Percentiles rank a stretch among this genome's conserved stretches.
These are phyloP conservation scores for Talaromyces sp. DNA, from an alignment of 2,329 filamentous ascomycete species.

Conservation along the genomic window DNA sequence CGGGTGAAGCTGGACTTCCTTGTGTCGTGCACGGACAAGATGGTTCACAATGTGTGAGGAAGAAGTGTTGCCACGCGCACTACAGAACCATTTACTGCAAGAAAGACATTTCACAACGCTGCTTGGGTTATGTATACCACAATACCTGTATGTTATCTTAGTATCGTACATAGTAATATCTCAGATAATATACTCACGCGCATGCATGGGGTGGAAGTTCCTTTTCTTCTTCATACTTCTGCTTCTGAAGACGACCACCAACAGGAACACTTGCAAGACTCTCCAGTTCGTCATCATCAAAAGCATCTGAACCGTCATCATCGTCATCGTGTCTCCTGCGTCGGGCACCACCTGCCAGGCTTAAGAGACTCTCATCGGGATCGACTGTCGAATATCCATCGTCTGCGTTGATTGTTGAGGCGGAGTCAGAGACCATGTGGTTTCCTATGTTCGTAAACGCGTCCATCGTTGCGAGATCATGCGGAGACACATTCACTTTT, in stretches of 20 bases:
- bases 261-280: conserved; percentile 77
- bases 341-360: conserved; percentile 51
- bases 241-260: conserved; percentile 65
- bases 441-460: conserved; percentile 86
- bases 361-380: conserved; percentile 75
- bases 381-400: conserved; percentile 73
- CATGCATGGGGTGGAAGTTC: conserved; percentile 92
- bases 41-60: conserved; percentile 99
- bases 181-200: conserved; percentile 62
- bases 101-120: conserved; percentile 94
- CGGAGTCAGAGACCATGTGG: conserved; percentile 78
- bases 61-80: conserved; percentile 90
- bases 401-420: conserved; percentile 81
- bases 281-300: conserved; percentile 76
- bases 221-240: conserved; percentile 72
- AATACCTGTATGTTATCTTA: conserved; percentile 62
- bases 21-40: conserved; percentile 92
- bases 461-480: conserved; percentile 45
- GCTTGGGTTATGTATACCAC: conserved; percentile 92
- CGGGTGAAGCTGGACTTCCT: conserved; percentile 96
- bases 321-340: conserved; percentile 79
- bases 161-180: neutral
- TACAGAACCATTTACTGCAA: conserved; percentile 99
- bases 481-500: conserved; percentile 8
- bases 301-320: conserved; percentile 79